Evolutionary conservation across 768 basidiomycete species (phyloP), one percentile per base, ranked within the genome.

Genomic region (Mrakia frigida): DNA sequence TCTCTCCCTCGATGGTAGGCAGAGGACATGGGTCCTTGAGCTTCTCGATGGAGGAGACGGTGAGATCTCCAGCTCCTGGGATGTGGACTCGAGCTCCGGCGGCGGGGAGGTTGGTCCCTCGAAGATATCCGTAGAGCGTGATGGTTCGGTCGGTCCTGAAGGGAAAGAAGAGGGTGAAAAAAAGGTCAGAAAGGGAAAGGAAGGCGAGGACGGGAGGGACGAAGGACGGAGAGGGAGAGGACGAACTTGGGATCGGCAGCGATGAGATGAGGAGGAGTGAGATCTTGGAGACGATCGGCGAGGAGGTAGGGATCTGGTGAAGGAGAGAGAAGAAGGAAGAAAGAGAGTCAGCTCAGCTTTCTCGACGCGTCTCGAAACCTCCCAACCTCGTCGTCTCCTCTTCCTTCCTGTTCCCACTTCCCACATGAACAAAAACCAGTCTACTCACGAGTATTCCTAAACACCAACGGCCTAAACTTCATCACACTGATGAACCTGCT

Each of bases 391-490:
- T 56, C 56, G 25, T 0, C n/a, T 25, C n/a, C 25, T 0, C 5
- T 50, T 56, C n/a, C 25, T 4, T 28, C 56, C 6, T 6, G n/a
- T 25, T 9, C n/a, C 23, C 25, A 16, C n/a, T 50, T 50, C 18
- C 46, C 5, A 0, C 56, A 53, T 28, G 33, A 65, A 6, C 16
- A n/a, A 21, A 11, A 50, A 25, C 46, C 6, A 14, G 23, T 7
- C 9, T 28, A 74, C 73, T 35, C n/a, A 77, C 76, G 76, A 43
- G 89, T 86, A 82, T 99, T 99, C 72, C 96, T 88, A 86, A 98
- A 99, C 56, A 97, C 87, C 75, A 99, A 89, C 0, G 97, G 97
- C 43, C 97, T 91, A 86, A 99, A 99, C 83, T 98, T 99, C 91
- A 98, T 97, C 79, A 98, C 93, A 60, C 90, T 89, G 80, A 99